These are phyloP conservation scores for Porphyra umbilicalis DNA, from an alignment of 31 red algal genomes.

Conservation along the genomic window DNA sequence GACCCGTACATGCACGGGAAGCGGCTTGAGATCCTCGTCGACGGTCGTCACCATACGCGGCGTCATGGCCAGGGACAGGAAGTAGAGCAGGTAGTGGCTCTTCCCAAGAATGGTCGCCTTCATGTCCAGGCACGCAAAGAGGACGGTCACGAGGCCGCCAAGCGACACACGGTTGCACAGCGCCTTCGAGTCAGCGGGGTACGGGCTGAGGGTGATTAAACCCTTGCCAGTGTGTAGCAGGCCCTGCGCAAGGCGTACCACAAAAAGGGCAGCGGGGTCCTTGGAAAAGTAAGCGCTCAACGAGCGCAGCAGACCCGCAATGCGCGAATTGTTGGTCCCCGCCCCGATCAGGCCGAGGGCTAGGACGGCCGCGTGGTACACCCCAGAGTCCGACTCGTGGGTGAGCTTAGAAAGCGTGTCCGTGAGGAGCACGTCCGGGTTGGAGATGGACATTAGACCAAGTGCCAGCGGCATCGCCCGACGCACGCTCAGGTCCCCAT, in stretches of 20 bases:
- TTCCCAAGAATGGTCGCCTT: slow-evolving; percentile 79
- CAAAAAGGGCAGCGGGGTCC: slow-evolving; percentile 71
- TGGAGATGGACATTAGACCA: slow-evolving; percentile 64
- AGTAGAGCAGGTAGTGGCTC: slow-evolving; percentile 92
- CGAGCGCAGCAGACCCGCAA: slow-evolving; percentile 86
- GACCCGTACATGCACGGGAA: slow-evolving; percentile 67
- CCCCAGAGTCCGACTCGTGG: slow-evolving; percentile 87
- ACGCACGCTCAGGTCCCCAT: slow-evolving; percentile 66
- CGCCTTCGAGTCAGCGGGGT: slow-evolving; percentile 48
- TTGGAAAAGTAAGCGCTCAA: slow-evolving; percentile 80
- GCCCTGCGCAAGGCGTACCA: slow-evolving; percentile 87
- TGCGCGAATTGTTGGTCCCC: slow-evolving; percentile 91
- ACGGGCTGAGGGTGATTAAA: slow-evolving; percentile 70
- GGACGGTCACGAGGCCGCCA: slow-evolving; percentile 74
- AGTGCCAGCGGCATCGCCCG: slow-evolving; percentile 77
- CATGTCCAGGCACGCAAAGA: slow-evolving; percentile 72
- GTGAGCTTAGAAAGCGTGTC: slow-evolving; percentile 85
- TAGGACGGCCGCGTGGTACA: slow-evolving; percentile 81
- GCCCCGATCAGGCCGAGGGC: slow-evolving; percentile 77
- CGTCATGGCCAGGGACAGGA: slow-evolving; percentile 51
- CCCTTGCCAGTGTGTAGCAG: slow-evolving; percentile 84
- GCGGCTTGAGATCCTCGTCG: slow-evolving; percentile 79
- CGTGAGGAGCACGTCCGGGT: slow-evolving; percentile 73
- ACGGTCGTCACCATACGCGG: slow-evolving; percentile 92
- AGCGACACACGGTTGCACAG: slow-evolving; percentile 60